Conservation (phyloP, 352 stramenopile species). For the Globisporangium canariense region DNA sequence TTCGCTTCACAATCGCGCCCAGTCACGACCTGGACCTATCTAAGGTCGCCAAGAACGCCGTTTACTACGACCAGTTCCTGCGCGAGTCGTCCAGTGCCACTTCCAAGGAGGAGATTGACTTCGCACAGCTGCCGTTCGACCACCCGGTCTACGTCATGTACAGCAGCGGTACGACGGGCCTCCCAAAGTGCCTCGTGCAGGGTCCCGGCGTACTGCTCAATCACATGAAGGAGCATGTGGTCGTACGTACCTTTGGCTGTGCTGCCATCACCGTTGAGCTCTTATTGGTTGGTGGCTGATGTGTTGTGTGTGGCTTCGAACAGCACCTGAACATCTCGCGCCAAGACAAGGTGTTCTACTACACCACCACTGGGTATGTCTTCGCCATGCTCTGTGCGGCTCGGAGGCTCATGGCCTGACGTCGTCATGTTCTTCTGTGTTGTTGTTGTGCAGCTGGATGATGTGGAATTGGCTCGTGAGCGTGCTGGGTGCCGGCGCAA, state of each 20-base stretch:
- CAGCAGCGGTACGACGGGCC: constrained; percentile 78
- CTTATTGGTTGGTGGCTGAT: no score
- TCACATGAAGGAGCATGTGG: constrained; percentile 78
- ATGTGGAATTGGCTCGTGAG: constrained; percentile 89
- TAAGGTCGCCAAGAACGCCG: constrained; percentile 37
- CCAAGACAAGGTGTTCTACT: constrained; percentile 75
- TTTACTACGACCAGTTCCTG: constrained; percentile 61
- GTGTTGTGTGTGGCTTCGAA: no score
- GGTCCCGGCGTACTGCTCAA: constrained; percentile 71
- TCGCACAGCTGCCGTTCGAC: constrained; percentile 77
- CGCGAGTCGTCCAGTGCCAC: constrained; percentile 6
- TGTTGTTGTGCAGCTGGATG: constrained; percentile 51
- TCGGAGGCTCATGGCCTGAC: background rate
- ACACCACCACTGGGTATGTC: constrained; percentile 61
- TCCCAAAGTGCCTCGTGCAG: constrained; percentile 88
- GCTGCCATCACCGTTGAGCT: no score
- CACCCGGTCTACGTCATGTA: constrained; percentile 89
- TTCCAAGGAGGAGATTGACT: constrained; percentile 35
- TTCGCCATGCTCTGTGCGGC: background rate
- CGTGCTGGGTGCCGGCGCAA: constrained; percentile 60
- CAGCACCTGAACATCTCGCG: constrained; percentile 66
- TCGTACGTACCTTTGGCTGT: constrained; percentile 31
- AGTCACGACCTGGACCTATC: constrained; percentile 60
- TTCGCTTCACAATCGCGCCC: constrained; percentile 56
- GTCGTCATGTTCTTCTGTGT: background rate